Percentiles rank a stretch among this genome's conserved stretches.
Conservation (phyloP, 179 eudicot species). For the Drosera spatulata region DNA sequence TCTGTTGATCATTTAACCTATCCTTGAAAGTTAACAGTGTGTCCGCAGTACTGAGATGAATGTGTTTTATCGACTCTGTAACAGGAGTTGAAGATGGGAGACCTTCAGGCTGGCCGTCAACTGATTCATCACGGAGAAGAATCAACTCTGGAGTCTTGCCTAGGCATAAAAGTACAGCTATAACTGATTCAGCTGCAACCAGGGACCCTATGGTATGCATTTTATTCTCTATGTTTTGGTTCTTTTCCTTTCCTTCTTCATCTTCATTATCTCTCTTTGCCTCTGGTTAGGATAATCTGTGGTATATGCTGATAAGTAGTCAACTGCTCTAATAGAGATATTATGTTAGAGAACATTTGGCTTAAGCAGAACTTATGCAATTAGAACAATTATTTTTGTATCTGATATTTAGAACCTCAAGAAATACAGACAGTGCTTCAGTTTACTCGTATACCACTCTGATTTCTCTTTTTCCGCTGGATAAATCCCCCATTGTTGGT, state of each 20-base stretch:
- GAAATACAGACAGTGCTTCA: no score
- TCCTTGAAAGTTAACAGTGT: no score
- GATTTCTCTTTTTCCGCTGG: background rate
- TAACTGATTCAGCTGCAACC: slow-evolving; percentile 33
- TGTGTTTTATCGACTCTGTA: slow-evolving; percentile 6
- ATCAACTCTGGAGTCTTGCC: slow-evolving; percentile 40
- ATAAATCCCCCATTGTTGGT: background rate
- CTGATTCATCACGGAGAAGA: slow-evolving; percentile 49
- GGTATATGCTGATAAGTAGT: no score
- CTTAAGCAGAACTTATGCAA: no score
- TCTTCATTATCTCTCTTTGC: background rate
- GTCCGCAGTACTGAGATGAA: background rate
- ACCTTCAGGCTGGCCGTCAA: slow-evolving; percentile 54
- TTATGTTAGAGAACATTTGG: no score
- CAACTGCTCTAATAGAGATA: no score
- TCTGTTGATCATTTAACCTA: background rate
- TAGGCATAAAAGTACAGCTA: slow-evolving; percentile 55
- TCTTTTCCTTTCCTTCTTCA: background rate
- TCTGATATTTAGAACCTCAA: no score
- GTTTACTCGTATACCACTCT: no score
- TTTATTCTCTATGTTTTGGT: background rate
- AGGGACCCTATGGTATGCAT: slow-evolving; percentile 40
- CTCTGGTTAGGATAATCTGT: background rate
- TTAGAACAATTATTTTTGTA: no score
- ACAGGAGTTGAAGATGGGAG: slow-evolving; percentile 70